Percentiles rank a stretch among this genome's conserved stretches.
Evolutionary conservation across 2,329 filamentous ascomycete genomes (phyloP).

Genomic region (Xylariaceae sp.): DNA sequence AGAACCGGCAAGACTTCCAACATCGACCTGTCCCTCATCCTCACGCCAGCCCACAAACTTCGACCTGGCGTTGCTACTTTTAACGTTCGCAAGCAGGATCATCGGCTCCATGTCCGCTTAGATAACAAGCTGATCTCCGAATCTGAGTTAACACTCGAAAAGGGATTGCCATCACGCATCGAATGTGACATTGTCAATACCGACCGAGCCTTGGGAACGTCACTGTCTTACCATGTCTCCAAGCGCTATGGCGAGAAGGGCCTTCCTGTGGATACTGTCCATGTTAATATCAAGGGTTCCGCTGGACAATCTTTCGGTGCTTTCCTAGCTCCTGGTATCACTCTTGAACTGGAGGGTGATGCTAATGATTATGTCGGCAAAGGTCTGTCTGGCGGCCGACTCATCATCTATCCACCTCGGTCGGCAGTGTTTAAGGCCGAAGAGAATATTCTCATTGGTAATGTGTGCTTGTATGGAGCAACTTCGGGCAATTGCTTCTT

Average conservation of each 20-base stretch:
- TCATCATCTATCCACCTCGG: constrained; percentile 92
- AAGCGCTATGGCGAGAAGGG: constrained; percentile 90
- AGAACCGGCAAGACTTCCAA: constrained; percentile 89
- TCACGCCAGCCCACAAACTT: constrained; percentile 95
- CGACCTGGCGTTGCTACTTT: constrained; percentile 94
- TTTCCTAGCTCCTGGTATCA: constrained; percentile 91
- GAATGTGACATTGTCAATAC: constrained; percentile 98
- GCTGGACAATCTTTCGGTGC: constrained; percentile 97
- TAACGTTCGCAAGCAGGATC: constrained; percentile 97
- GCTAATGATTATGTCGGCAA: constrained; percentile 97
- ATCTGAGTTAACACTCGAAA: constrained; percentile 92
- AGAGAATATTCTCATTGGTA: constrained; percentile 92
- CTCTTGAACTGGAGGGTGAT: constrained; percentile 93
- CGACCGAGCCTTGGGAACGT: constrained; percentile 90
- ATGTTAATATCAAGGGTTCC: constrained; percentile 95
- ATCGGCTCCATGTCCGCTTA: constrained; percentile 87
- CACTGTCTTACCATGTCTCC: constrained; percentile 93
- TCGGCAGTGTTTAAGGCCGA: constrained; percentile 93
- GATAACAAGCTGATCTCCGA: constrained; percentile 98
- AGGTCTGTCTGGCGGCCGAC: constrained; percentile 87
- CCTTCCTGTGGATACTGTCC: constrained; percentile 89
- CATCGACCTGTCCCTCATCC: constrained; percentile 89
- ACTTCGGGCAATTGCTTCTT: constrained; percentile 93
- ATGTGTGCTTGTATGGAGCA: constrained; percentile 93
- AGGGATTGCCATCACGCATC: constrained; percentile 89